phyloP scores from a whole-genome alignment of 768 basidiomycete species.

The Vararia minispora region DNA sequence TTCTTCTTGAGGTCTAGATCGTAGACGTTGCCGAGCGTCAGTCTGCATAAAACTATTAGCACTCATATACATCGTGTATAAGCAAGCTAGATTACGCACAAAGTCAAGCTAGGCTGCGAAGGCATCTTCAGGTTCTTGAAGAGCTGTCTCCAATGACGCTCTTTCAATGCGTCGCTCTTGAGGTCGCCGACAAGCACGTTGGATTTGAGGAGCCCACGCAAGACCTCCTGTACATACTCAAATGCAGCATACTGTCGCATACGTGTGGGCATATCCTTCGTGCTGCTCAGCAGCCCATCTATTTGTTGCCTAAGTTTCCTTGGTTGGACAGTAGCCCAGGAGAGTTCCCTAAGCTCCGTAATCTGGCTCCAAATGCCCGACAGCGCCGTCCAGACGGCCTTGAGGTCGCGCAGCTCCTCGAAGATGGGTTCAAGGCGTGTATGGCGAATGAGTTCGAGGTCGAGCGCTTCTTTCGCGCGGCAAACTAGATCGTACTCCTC shows the following conservation, averaged over 20 bases:
- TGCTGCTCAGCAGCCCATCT: slow-evolving; percentile 83
- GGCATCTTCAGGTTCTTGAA: slow-evolving; percentile 81
- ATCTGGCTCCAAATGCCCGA: slow-evolving; percentile 97
- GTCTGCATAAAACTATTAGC: slow-evolving; percentile 32
- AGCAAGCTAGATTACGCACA: slow-evolving; percentile 31
- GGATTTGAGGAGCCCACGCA: slow-evolving; percentile 78
- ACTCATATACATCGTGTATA: not conserved
- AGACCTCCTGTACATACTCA: slow-evolving; percentile 90
- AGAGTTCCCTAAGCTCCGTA: slow-evolving; percentile 72
- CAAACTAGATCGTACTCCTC: slow-evolving; percentile 95
- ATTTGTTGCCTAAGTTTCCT: slow-evolving; percentile 91
- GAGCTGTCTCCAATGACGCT: slow-evolving; percentile 95
- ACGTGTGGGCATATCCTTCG: slow-evolving; percentile 96
- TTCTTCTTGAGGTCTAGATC: slow-evolving; percentile 94
- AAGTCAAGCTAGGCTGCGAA: slow-evolving; percentile 60
- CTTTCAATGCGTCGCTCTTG: slow-evolving; percentile 94
- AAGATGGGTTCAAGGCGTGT: slow-evolving; percentile 89
- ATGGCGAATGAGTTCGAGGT: slow-evolving; percentile 82
- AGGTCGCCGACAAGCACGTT: slow-evolving; percentile 87
- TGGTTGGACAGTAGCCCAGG: slow-evolving; percentile 90
- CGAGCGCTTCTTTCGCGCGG: slow-evolving; percentile 93
- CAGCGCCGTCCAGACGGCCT: slow-evolving; percentile 97
- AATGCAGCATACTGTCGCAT: slow-evolving; percentile 99
- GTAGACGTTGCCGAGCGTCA: slow-evolving; percentile 95
- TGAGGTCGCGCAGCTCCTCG: slow-evolving; percentile 91